Percentiles rank a stretch among this genome's conserved stretches.
Conservation (phyloP, 352 stramenopile genomes). For the Pythium rishiriense region DNA sequence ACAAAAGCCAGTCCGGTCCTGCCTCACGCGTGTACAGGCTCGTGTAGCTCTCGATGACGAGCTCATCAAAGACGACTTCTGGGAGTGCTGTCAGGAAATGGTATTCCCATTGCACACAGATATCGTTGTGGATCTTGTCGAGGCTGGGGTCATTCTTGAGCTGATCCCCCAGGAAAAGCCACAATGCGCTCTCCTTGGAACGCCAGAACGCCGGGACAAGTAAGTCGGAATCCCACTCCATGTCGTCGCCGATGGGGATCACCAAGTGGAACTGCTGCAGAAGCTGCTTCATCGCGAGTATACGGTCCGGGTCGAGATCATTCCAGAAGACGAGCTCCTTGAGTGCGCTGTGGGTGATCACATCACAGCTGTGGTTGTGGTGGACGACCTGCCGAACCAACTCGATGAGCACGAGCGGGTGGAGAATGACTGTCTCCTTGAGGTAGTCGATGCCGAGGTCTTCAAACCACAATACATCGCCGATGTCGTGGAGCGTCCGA, state of each 20-base stretch:
- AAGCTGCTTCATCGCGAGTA: slow-evolving; percentile 26
- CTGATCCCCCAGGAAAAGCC: neutral
- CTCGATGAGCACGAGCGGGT: slow-evolving; percentile 17
- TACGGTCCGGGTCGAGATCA: slow-evolving; percentile 8
- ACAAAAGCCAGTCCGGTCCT: slow-evolving; percentile 8
- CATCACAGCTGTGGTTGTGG: slow-evolving; percentile 1
- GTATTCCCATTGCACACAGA: slow-evolving; percentile 29
- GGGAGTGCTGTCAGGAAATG: slow-evolving; percentile 21
- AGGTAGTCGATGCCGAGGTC: neutral
- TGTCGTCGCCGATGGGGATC: slow-evolving; percentile 1
- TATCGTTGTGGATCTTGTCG: neutral
- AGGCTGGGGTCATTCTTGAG: neutral
- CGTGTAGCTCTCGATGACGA: slow-evolving; percentile 23
- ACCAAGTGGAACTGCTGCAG: slow-evolving; percentile 21
- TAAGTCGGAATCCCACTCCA: slow-evolving; percentile 19
- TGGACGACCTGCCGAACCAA: slow-evolving; percentile 15
- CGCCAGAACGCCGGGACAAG: slow-evolving; percentile 8
- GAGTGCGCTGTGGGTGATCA: neutral
- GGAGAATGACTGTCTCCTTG: slow-evolving; percentile 3
- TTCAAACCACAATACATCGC: slow-evolving; percentile 20
- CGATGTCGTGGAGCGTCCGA: slow-evolving; percentile 12
- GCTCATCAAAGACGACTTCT: slow-evolving; percentile 28
- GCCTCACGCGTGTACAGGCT: neutral
- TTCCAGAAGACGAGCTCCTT: slow-evolving; percentile 4
- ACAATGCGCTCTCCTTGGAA: slow-evolving; percentile 5